Evolutionary conservation across 2,329 filamentous ascomycete genomes (phyloP), one percentile per base, ranked within the genome.

Genomic region (Apiospora aurea): DNA sequence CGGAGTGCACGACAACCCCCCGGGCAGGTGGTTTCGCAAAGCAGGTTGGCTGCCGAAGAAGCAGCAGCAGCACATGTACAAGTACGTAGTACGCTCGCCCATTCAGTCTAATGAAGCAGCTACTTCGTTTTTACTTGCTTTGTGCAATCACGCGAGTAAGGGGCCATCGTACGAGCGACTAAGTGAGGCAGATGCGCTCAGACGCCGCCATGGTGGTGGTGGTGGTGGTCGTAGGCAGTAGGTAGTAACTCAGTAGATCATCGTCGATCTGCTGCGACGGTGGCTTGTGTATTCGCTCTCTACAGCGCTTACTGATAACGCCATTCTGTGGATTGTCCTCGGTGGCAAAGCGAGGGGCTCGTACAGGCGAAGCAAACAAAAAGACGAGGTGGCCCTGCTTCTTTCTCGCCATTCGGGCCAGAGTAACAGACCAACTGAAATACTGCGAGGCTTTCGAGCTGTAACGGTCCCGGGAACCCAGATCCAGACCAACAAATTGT

Each of bases 361-460:
- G 57, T 61, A 61, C 51, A 14, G 26, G 51, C 51, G 51, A 57
- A 34, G 53, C 53, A 61, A 61, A 61, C 53, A 61, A 53, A 26
- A 29, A 13, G 49, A 47, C 34, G 16, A 47, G 16, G 18, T 29
- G 24, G 51, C 13, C 51, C 24, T 49, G n/a, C 46, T 29, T 26
- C 51, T 14, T 26, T 24, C 24, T 29, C 24, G 21, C 16, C 57
- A 34, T 41, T 18, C 18, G 38, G 57, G 34, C 34, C 57, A 64
- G 13, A 64, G 14, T 61, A 34, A 18, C 14, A 34, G 41, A 18
- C 51, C 51, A 16, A n/a, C 57, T 64, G 26, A 64, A 64, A 64
- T 38, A 18, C 21, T 21, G 21, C 41, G 57, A 64, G 57, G 57
- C 57, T 64, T 64, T 64, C 34, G 57, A 64, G 57, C 57, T 64